These are phyloP conservation scores for Fraxinus paxiana DNA, from an alignment of 305 asterid species.

Conservation along the genomic window DNA sequence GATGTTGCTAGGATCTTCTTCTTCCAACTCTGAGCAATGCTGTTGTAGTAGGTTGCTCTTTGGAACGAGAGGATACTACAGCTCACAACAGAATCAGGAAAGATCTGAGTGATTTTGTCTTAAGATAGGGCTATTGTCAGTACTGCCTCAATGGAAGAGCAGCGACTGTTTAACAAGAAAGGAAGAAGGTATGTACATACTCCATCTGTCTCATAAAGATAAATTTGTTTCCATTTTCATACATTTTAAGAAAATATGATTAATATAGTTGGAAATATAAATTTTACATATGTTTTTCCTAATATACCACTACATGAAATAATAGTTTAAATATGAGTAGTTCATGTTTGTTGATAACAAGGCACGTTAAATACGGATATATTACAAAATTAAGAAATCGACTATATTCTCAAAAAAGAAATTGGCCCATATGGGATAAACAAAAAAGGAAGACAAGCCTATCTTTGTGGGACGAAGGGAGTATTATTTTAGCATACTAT, in stretches of 20 bases:
- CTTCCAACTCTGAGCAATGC: conserved; percentile 35
- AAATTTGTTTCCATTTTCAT: background rate
- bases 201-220: background rate
- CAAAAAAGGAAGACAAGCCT: background rate
- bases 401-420: background rate
- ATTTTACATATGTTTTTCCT: background rate
- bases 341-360: background rate
- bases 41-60: conserved; percentile 59
- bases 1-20: conserved; percentile 32
- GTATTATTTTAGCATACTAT: background rate
- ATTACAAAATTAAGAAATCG: background rate
- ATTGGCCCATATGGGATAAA: background rate
- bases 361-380: background rate
- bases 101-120: background rate
- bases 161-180: background rate
- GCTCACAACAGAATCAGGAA: background rate
- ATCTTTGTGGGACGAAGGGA: background rate
- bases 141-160: background rate
- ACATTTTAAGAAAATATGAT: background rate
- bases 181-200: background rate
- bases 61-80: conserved; percentile 52
- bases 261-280: background rate
- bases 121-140: background rate
- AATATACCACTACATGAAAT: too few species aligned
- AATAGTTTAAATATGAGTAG: too few species aligned